A percentile compares a stretch with the other conserved stretches of the same genome.
Evolutionary conservation across 2,329 filamentous ascomycete species (phyloP).

Genomic region (Beauveria medogensis): DNA sequence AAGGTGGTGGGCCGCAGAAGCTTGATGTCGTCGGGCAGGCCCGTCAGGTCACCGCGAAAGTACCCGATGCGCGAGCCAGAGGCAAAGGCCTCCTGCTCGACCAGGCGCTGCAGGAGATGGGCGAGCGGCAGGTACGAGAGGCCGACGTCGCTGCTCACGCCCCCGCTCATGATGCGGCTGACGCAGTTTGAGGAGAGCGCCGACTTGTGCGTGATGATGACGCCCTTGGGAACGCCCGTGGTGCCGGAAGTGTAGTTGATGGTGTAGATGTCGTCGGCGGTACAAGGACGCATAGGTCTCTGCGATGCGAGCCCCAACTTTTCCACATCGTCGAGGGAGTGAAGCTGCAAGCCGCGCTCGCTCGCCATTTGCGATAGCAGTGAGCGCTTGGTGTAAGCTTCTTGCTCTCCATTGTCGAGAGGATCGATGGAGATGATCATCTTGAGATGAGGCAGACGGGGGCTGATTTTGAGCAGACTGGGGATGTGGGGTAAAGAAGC

Average conservation of each 20-base stretch:
- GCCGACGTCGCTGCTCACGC: conserved; percentile 49
- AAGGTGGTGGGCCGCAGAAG: conserved; percentile 74
- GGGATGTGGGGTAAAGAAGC: conserved; percentile 76
- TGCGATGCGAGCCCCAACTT: conserved; percentile 65
- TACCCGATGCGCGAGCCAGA: conserved; percentile 74
- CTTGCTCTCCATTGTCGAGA: conserved; percentile 68
- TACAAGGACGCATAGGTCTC: conserved; percentile 62
- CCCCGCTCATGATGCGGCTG: conserved; percentile 47
- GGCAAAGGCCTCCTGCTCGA: conserved; percentile 68
- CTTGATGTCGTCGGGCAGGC: conserved; percentile 87
- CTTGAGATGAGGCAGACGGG: conserved; percentile 74
- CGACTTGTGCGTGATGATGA: conserved; percentile 73
- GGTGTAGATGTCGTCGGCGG: conserved; percentile 69
- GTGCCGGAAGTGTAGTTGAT: conserved; percentile 90
- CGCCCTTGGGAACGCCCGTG: conserved; percentile 75
- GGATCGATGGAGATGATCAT: conserved; percentile 81
- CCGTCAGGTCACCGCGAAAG: conserved; percentile 85
- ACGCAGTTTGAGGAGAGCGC: conserved; percentile 65
- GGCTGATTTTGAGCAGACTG: conserved; percentile 67
- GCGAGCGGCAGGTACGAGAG: conserved; percentile 89
- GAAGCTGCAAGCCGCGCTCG: conserved; percentile 67
- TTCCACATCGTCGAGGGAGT: conserved; percentile 75
- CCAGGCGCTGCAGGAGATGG: conserved; percentile 84
- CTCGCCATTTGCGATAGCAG: conserved; percentile 68
- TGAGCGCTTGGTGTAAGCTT: conserved; percentile 69